Base-by-base conservation (phyloP, 2,329 filamentous ascomycete genomes). In the Claviceps quebecensis region DNA sequence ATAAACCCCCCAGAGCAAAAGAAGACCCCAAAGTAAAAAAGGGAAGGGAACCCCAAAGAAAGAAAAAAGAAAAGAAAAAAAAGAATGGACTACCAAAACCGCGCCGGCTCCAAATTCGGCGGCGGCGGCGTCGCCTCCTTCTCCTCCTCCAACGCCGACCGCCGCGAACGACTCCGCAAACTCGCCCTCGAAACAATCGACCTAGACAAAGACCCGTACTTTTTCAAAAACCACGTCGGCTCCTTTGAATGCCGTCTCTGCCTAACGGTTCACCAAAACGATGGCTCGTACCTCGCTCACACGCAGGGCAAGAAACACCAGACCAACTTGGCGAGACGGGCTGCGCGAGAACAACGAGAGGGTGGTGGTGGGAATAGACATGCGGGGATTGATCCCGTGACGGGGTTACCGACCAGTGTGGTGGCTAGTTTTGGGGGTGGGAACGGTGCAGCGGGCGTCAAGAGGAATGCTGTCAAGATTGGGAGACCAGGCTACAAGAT, bases 221-320 rank as follows among this genome's bases (percentile, higher is more conserved):
- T 97, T 76, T 98, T 98, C 83, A 95, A 95, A 69, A 98, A 98
- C 75, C 91, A 98, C 70, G 87, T 97, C 61, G 93, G 93, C 64
- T 93, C 86, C 63, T 98, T 96, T 70, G 93, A 98, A 70, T 98
- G 93, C 69, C 87, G 93, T 34, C 84, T 98, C 41, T 98, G 93
- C 65, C 75, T 98, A 26, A 98, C 93, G 0, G 91, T 97, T 4
- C 93, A 98, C 76, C 93, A 98, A 65, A 98, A 98, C 68, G 93
- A 98, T 72, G 93, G 93, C 56, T 96, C 90, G 47, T 98, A 98
- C 70, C 88, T 98, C 58, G 93, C 93, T 1, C 93, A 98, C 71
- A 98, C 93, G 3, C 93, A 98, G 71, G 93, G 93, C 53, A 88
- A 93, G 66, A 98, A 98, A 73, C 93, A 98, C 72, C 93, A 98